Evolutionary conservation across 305 asterid species (phyloP), one percentile per base, ranked within the genome.

Genomic region (Stenogyne calaminthoides): DNA sequence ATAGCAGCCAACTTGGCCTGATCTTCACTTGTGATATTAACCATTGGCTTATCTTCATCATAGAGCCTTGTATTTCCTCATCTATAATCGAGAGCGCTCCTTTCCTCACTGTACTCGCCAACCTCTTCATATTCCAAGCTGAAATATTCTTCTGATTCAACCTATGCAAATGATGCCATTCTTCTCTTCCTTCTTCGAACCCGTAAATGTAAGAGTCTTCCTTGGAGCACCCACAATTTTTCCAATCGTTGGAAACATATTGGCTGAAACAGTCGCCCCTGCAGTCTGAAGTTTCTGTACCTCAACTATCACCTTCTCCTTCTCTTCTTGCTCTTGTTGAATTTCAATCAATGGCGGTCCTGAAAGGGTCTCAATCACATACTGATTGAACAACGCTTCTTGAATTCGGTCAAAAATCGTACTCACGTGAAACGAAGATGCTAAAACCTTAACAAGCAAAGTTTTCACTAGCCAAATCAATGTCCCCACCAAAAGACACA

Each of bases 101-200:
- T 5, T 78, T 82, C 66, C 91, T 80, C 16, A 89, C 95, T 52
- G 89, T 85, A 63, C 84, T 89, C 60, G 83, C 82, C 86, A 93
- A 27, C 85, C 96, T 86, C 86, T 93, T 93, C 98, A 93, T 93
- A 80, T 91, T 91, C 96, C 98, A 91, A 49, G 98, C 97, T 0
- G 98, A 91, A 64, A 93, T 70, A 63, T 93, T 93, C 78, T 88
- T 82, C 84, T 89, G 97, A 79, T 89, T 93, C 81, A 89, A 73
- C 88, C 91, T 78, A 76, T 89, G 93, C 83, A 93, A 64, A 76
- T 91, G 96, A 93, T 89, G 10, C 80, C 88, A 34, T 81, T 83
- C 76, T 78, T 79, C 75, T 84, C 89, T 25, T 87, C 93, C 80
- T 79, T 83, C 84, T 85, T 88, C 14, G 89, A 0, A 12, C 16